Evolutionary conservation across 148 eudicot genomes (phyloP), one percentile per base, ranked within the genome.

Genomic region (Spergularia bocconei): DNA sequence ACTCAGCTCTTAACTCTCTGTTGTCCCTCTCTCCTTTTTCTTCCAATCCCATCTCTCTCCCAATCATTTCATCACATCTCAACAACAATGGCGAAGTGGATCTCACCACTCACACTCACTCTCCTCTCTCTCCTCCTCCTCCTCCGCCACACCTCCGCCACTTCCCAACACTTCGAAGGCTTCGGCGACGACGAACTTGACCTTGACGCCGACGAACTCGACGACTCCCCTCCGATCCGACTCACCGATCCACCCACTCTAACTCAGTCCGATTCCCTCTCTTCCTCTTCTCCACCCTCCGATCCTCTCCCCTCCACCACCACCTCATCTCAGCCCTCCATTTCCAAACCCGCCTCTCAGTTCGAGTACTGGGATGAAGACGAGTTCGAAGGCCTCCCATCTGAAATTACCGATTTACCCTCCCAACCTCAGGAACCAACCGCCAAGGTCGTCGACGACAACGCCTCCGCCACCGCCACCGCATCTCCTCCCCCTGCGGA

Each of bases 351-450:
- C 59, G 78, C 86, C 73, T 69, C 88, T 0, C 53, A 79, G 6
- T 91, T 84, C 65, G 96, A 95, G 15, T 88, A 79, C 79, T 95
- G 98, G 96, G 98, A 95, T 59, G 98, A 95, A 74, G 98, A 95
- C 79, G 98, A 95, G 72, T 95, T 95, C 75, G 98, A 95, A 84
- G 98, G 98, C n/a, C 71, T 93, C 50, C 98, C 96, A 0, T 39
- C 36, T 5, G 60, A 69, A 53, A 52, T 29, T 15, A 69, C 72
- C 72, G 83, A 89, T 38, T 47, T 62, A n/a, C 77, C 78, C 62
- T 66, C 68, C 6, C 71, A 84, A 51, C 11, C 71, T 7, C 23
- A 48, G 0, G 63, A 79, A 63, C 14, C 54, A 15, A 21, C 71
- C 12, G 59, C 80, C 75, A 36, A 63, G 59, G 29, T 75, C 53